Base-by-base conservation (phyloP, 2,329 filamentous ascomycete genomes). In the Domatiomyces catenatus region DNA sequence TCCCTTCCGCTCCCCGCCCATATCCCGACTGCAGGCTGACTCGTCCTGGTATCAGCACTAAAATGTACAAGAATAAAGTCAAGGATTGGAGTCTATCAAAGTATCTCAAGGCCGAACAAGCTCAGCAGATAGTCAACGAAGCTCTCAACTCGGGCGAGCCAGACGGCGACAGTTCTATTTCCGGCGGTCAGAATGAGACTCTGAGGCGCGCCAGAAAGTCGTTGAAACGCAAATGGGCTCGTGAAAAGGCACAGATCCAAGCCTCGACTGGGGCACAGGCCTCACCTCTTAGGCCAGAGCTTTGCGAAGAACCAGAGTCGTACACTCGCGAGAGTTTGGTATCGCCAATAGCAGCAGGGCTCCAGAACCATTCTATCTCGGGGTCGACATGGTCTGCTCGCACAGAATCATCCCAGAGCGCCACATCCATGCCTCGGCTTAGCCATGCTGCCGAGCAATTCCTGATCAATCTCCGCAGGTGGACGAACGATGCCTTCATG, bases 11-110 rank as follows among this genome's bases (percentile, higher is more conserved):
- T 3, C 22, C 6, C n/a, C 3, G 3, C 15, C 42, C 42, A 3
- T 3, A n/a, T 43, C 42, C 42, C 3, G 18, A 8, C 3, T 45
- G n/a, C 12, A 10, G 10, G 43, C 45, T 47, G 28, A 47, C 45
- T 22, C n/a, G n/a, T n/a, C 22, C 6, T 47, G 42, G 5, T 47
- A 26, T 28, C 18, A 54, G 52, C 42, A 32, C 49, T 44, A 39
- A 46, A 15, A 56, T 56, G 54, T 58, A 52, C 46, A 58, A 58
- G 36, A 46, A 36, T 24, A 48, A 52, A 2, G 46, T 58, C 19
- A 50, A 51, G 10, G 45, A 51, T 39, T 54, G 54, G 56, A 24
- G 43, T 10, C 15, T 56, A n/a, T 43, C 46, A 19, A 58, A 54
- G 45, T 53, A 54, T 42, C 52, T 56, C 47, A 50, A 50, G 42